A percentile compares a stretch with the other conserved stretches of the same genome.
These are phyloP conservation scores for Podaxis sp. DNA, from an alignment of 768 basidiomycete species.

Conservation along the genomic window DNA sequence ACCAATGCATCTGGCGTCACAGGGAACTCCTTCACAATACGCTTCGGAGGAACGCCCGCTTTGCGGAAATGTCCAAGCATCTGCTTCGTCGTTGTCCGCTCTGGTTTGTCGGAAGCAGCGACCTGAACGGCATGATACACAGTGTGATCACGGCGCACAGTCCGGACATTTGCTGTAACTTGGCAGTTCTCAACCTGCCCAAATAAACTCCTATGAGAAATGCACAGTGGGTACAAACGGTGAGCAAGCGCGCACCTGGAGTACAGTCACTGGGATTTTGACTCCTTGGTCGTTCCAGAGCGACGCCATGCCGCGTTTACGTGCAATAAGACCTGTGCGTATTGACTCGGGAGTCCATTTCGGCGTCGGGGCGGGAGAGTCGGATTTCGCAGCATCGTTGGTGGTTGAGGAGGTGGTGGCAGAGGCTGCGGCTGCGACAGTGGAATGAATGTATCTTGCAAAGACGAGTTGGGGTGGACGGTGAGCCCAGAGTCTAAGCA, in stretches of 20 bases:
- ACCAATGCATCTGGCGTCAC: slow-evolving; percentile 88
- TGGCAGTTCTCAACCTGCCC: slow-evolving; percentile 82
- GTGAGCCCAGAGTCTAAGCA: slow-evolving; percentile 54
- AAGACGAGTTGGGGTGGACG: slow-evolving; percentile 27
- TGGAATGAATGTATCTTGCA: slow-evolving; percentile 43
- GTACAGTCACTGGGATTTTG: slow-evolving; percentile 86
- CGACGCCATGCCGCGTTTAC: slow-evolving; percentile 94
- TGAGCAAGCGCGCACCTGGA: slow-evolving; percentile 63
- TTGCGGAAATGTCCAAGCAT: slow-evolving; percentile 90
- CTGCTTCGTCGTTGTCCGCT: slow-evolving; percentile 70
- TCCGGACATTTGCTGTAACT: slow-evolving; percentile 77
- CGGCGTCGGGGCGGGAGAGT: slow-evolving; percentile 23
- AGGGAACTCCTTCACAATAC: slow-evolving; percentile 83
- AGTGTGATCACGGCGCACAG: slow-evolving; percentile 60
- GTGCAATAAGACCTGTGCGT: slow-evolving; percentile 89
- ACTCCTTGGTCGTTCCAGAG: slow-evolving; percentile 91
- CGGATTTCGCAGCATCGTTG: slow-evolving; percentile 18
- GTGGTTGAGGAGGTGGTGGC: slow-evolving; percentile 26
- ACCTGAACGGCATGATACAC: slow-evolving; percentile 94
- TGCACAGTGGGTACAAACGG: slow-evolving; percentile 4
- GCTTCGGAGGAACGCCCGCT: slow-evolving; percentile 80
- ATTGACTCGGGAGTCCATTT: slow-evolving; percentile 87
- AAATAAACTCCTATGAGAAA: slow-evolving; percentile 1
- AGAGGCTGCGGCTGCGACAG: slow-evolving; percentile 29
- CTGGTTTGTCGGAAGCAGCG: slow-evolving; percentile 73